Base-by-base conservation (phyloP, 2,329 filamentous ascomycete species). In the Xylariales sp. region DNA sequence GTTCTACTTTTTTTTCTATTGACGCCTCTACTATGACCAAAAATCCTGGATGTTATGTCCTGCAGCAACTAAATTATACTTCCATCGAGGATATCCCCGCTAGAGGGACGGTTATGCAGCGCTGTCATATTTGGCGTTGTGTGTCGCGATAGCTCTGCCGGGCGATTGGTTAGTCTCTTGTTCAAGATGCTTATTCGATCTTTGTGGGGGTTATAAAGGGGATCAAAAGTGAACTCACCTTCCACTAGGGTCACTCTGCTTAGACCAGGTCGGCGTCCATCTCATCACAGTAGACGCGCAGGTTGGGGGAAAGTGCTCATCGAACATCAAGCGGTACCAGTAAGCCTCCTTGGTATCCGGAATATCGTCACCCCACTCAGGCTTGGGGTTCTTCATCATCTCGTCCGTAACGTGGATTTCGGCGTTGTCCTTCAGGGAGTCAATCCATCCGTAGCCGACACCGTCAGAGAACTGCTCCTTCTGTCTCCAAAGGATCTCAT, bases 401-500 rank as follows among this genome's bases (percentile, higher is more conserved):
- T 97, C 91, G 58, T 98, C 91, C 14, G 87, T 95, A 40, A 98
- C 85, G 40, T 93, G 80, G 48, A 82, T 63, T 67, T 94, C 89
- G 23, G 93, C 93, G 56, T 85, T 87, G 66, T 97, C 93, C 76
- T 96, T 97, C 55, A 98, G 80, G 6, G 83, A 86, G 58, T 98
- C 93, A 59, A 98, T 98, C 93, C 93, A 98, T 47, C 93, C 90
- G 70, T 98, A 98, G 41, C 93, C 93, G 41, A 98, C 93, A 61
- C 93, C 94, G 56, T 98, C 94, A 42, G 85, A 94, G 74, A 98
- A 98, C 70, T 98, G 93, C 72, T 98, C 93, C 81, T 98, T 98
- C 69, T 98, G 94, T 60, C 94, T 79, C 86, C 88, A 98, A 40
- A 98, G 81, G 53, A 98, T 98, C 62, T 90, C 81, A 14, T 95